Evolutionary conservation across 129 eudicot genomes (phyloP).

Genomic region (Flaveria bidentis): DNA sequence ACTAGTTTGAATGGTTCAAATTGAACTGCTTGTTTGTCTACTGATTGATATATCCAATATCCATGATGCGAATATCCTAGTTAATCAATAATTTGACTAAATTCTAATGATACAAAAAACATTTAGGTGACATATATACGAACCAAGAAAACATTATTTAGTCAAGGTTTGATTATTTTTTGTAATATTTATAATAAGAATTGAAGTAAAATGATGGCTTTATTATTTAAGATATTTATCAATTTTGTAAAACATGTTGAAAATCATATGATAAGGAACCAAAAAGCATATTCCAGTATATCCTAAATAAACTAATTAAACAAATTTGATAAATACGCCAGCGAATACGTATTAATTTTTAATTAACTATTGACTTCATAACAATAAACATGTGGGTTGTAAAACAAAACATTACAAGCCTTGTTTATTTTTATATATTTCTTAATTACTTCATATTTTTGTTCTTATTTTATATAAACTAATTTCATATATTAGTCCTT

Average conservation of each 20-base stretch:
- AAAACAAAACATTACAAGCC: not conserved
- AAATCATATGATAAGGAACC: conserved; percentile 14
- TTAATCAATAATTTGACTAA: not conserved
- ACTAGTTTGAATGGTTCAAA: conserved; percentile 9
- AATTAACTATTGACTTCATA: not conserved
- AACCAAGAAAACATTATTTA: not conserved
- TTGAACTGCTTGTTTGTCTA: conserved; percentile 20
- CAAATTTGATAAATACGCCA: not conserved
- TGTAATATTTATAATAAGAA: not conserved
- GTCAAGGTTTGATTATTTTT: not conserved
- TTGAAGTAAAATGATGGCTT: not conserved
- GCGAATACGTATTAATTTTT: not conserved
- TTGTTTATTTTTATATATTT: not conserved
- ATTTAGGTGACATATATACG: not conserved
- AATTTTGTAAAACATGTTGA: not conserved
- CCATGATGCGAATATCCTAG: conserved; percentile 24
- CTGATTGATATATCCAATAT: conserved; percentile 16
- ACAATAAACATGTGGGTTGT: not conserved
- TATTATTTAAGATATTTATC: not conserved
- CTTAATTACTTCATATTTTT: not conserved
- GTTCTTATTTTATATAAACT: not conserved
- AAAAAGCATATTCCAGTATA: conserved; percentile 18
- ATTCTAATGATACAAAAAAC: not conserved
- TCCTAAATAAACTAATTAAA: not conserved
- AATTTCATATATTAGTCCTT: no score